Base-by-base conservation (phyloP, 2,329 filamentous ascomycete genomes). In the Fusarium sp. region DNA sequence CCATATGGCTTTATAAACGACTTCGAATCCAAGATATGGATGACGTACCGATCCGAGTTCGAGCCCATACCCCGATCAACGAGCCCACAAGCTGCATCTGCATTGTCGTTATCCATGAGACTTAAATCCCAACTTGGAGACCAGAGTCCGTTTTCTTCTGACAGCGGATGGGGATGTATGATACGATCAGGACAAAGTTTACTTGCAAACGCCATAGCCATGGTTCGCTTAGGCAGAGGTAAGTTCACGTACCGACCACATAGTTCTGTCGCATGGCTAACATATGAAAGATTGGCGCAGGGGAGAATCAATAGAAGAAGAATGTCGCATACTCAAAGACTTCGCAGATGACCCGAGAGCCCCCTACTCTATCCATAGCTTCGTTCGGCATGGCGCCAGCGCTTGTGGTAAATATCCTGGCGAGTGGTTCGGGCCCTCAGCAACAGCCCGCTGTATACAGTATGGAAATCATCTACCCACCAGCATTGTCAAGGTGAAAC, bases 141-240 rank as follows among this genome's bases (percentile, higher is more conserved):
- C 50, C 88, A 93, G 60, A 85, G 86, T 26, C 94, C 93, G 7
- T 99, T 98, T 80, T 92, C 93, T 13, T 95, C 93, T 3, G 96
- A 99, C 78, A 94, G 93, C 12, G 96, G 96, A 53, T 99, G 97
- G 94, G 96, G 96, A 0, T 99, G 96, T 77, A 99, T 99, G 96
- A 98, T 99, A 74, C 86, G 96, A 63, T 98, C 95, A 8, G 96
- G 96, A 6, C 96, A 99, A 82, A 95, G 93, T 75, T 85, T 99
- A 26, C 84, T 99, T 43, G 95, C 95, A 45, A 99, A 98, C 79
- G 87, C 95, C 3, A 84, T 98, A 74, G 81, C 89, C 19, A 86
- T 92, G 58, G 82, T 94, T 49, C 84, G 87, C 41, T 82, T 98
- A 23, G 95, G 96, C 21, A 89, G 96, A 86, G 91, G 93, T 94